Base-by-base conservation (phyloP, 768 basidiomycete species). In the Kwoniella sp. region DNA sequence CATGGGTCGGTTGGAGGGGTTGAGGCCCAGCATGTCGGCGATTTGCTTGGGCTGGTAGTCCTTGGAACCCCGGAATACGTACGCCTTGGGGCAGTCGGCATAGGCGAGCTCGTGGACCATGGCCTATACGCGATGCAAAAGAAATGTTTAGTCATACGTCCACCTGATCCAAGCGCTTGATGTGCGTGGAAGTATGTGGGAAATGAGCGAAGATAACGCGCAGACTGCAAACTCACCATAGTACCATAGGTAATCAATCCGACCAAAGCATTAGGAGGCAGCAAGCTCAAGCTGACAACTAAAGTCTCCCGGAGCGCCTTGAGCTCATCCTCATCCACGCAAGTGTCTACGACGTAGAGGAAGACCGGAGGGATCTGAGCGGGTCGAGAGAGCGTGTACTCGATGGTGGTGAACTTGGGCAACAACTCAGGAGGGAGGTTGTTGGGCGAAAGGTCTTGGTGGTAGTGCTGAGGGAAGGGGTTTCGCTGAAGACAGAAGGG, bases 91-190 rank as follows among this genome's bases (percentile, higher is more conserved):
- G 83, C 94, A 98, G 79, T 95, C 91, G 1, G 88, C 86, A 74
- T 97, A 98, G 31, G 94, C 93, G 37, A 98, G 90, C 83, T 99
- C 96, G 81, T 99, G 96, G 1, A 99, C 92, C 89, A 95, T 93
- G 7, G 95, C 86, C 95, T 97, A 70, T 97, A 70, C 25, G 31
- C 2, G 50, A 23, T 25, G 7, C 50, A 23, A 55, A 15, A 28
- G 0, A 28, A 48, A 20, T 23, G 17, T 26, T n/a, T n/a, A n/a
- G n/a, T n/a, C 30, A 57, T 23, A 34, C 22, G 25, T 57, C 55
- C 51, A 51, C 20, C 25, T 53, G 41, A 45, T 3, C 20, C 20
- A 20, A 11, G 41, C 17, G 11, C 11, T 45, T 13, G 34, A 34
- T 5, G 7, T 34, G 5, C 34, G 34, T 34, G 13, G 34, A 31